These are phyloP conservation scores for Takashimella koratensis DNA, from an alignment of 1,284 basidiomycete species.

Conservation along the genomic window DNA sequence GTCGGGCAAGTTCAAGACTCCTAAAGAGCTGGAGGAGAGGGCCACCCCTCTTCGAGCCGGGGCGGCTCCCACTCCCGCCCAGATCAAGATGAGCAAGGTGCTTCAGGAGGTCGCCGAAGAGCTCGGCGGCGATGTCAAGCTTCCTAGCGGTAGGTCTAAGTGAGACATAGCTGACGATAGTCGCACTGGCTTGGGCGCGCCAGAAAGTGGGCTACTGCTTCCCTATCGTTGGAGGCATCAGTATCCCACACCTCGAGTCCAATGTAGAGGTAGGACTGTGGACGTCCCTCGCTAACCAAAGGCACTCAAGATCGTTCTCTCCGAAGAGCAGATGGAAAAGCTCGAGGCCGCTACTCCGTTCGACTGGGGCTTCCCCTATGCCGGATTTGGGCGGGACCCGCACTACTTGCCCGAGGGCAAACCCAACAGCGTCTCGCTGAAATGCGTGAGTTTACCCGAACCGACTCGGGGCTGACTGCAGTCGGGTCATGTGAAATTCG, in stretches of 20 bases:
- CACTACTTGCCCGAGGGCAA: conserved; percentile 14
- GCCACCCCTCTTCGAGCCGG: neutral
- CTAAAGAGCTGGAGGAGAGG: neutral
- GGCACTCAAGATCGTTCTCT: conserved; percentile 43
- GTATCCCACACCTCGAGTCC: conserved; percentile 36
- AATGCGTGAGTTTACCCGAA: conserved; percentile 3
- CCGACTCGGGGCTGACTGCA: too few relatives aligned
- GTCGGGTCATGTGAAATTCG: too few relatives aligned
- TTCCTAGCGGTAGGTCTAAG: neutral
- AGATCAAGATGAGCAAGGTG: neutral
- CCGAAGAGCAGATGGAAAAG: conserved; percentile 36
- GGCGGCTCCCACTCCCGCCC: too few relatives aligned
- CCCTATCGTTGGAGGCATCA: conserved; percentile 48
- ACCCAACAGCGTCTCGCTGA: conserved; percentile 1
- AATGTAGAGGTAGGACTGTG: too few relatives aligned
- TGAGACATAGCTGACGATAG: too few relatives aligned
- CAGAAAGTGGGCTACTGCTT: conserved; percentile 34
- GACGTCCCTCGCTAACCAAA: too few relatives aligned
- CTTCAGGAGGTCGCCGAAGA: neutral
- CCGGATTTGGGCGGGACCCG: conserved; percentile 12
- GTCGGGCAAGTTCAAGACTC: conserved; percentile 3
- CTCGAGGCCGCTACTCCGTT: conserved; percentile 31
- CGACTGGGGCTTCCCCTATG: conserved; percentile 17
- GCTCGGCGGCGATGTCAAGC: neutral
- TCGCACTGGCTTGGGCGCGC: too few relatives aligned